A percentile compares a stretch with the other conserved stretches of the same genome.
Evolutionary conservation across 164 flowering plant species (phyloP).

Genomic region (Santalum album): DNA sequence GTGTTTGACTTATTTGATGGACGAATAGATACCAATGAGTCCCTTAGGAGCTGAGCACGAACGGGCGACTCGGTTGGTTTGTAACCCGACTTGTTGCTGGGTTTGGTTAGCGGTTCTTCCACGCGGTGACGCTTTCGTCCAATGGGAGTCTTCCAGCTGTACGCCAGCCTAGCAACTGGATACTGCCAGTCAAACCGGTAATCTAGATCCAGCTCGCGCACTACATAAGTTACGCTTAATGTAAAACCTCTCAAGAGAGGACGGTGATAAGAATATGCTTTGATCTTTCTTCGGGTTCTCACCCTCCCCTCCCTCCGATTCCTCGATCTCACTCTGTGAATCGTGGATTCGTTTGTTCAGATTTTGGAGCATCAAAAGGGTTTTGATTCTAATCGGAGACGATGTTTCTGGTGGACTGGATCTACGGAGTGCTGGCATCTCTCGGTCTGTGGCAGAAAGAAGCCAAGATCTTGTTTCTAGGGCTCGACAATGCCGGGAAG

Average conservation of each 20-base stretch:
- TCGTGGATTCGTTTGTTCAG: background rate
- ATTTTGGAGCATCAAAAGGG: background rate
- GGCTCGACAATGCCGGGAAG: conserved; percentile 2
- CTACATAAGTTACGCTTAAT: too few species aligned
- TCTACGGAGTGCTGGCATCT: background rate
- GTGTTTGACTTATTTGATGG: too few species aligned
- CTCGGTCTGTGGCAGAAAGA: conserved; percentile 4
- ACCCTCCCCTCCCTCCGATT: too few species aligned
- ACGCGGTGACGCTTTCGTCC: conserved; percentile 15
- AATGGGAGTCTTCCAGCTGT: conserved; percentile 5
- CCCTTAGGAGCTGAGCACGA: too few species aligned
- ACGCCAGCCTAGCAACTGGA: background rate
- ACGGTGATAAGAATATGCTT: too few species aligned
- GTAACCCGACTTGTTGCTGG: background rate
- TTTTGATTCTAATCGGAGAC: background rate
- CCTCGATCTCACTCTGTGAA: too few species aligned
- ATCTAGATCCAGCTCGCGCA: background rate
- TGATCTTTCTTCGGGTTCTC: too few species aligned
- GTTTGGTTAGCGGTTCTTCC: too few species aligned
- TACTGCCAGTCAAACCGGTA: conserved; percentile 9
- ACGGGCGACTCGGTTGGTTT: too few species aligned
- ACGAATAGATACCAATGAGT: too few species aligned
- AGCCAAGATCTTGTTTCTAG: conserved; percentile 3
- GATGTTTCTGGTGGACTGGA: conserved; percentile 30
- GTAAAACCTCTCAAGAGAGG: background rate